A percentile compares a stretch with the other conserved stretches of the same genome.
phyloP scores from a whole-genome alignment of 148 eudicot species.

The Amaranthus cruentus region DNA sequence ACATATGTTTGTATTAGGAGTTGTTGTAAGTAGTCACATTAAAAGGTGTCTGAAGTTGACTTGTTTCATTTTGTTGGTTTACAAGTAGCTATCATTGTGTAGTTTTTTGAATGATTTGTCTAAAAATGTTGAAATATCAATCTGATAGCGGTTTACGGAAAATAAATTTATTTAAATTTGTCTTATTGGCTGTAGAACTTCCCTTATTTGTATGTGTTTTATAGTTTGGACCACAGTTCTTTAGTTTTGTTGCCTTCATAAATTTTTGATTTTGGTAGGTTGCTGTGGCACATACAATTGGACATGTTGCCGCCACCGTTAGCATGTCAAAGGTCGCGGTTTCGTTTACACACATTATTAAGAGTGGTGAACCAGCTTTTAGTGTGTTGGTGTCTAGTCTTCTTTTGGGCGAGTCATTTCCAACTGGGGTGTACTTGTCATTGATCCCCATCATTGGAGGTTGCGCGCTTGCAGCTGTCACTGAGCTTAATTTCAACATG shows the following conservation, averaged over 20 bases:
- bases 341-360: constrained; percentile 93
- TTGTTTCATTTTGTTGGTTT: neutral
- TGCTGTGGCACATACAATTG: constrained; percentile 95
- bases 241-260: constrained; percentile 7
- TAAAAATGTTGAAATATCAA: neutral
- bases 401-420: constrained; percentile 77
- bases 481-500: constrained; percentile 96
- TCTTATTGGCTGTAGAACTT: constrained; percentile 10
- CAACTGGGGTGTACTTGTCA: constrained; percentile 71
- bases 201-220: constrained; percentile 2
- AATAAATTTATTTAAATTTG: constrained; percentile 6
- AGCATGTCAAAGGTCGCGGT: constrained; percentile 99
- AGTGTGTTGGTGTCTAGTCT: constrained; percentile 89
- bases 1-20: neutral
- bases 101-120: neutral
- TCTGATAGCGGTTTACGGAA: neutral
- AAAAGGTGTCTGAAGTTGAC: neutral
- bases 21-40: no score
- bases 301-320: constrained; percentile 97
- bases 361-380: constrained; percentile 96
- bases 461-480: constrained; percentile 81
- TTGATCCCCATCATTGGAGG: constrained; percentile 94
- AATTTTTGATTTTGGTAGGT: constrained; percentile 43
- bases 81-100: neutral
- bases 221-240: constrained; percentile 6